Conservation (phyloP, 345 rosid genomes). For the Arabidopsis suecica region DNA sequence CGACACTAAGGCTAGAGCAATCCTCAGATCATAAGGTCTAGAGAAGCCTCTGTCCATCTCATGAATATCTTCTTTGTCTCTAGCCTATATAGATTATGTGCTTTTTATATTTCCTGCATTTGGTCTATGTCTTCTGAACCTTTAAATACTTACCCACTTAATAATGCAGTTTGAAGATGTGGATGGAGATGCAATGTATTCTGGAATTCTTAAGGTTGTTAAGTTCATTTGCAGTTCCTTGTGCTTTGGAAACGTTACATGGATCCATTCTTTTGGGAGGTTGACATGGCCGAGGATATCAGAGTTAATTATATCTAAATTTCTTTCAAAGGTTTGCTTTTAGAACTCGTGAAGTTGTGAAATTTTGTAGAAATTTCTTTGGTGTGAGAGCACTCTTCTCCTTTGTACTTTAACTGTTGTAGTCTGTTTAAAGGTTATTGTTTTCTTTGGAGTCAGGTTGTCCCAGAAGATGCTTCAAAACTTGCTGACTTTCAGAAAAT, state of each 20-base stretch:
- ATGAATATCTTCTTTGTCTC: slow-evolving; percentile 21
- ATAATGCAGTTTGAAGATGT: slow-evolving; percentile 54
- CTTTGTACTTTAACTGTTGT: slow-evolving; percentile 3
- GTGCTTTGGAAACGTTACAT: slow-evolving; percentile 77
- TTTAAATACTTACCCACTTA: slow-evolving; percentile 10
- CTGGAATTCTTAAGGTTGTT: slow-evolving; percentile 63
- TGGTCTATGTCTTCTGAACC: neutral
- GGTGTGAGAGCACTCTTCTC: slow-evolving; percentile 7
- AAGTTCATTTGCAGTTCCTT: slow-evolving; percentile 64
- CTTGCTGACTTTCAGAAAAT: slow-evolving; percentile 86
- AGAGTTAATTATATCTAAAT: slow-evolving; percentile 78
- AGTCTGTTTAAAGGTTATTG: slow-evolving; percentile 25
- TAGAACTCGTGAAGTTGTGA: slow-evolving; percentile 4
- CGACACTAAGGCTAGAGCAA: slow-evolving; percentile 57
- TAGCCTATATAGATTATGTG: slow-evolving; percentile 13
- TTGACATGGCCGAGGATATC: slow-evolving; percentile 94
- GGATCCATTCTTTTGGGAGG: slow-evolving; percentile 86
- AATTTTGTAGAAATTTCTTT: slow-evolving; percentile 12
- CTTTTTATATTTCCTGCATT: slow-evolving; percentile 4
- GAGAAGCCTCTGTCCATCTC: slow-evolving; percentile 4
- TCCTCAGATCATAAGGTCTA: slow-evolving; percentile 50
- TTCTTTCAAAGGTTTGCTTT: slow-evolving; percentile 85
- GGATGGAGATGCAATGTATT: slow-evolving; percentile 69
- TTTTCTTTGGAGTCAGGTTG: slow-evolving; percentile 62
- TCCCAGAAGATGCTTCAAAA: slow-evolving; percentile 93